Evolutionary conservation across 179 eudicot genomes (phyloP).

Genomic region (Kewa caespitosa): DNA sequence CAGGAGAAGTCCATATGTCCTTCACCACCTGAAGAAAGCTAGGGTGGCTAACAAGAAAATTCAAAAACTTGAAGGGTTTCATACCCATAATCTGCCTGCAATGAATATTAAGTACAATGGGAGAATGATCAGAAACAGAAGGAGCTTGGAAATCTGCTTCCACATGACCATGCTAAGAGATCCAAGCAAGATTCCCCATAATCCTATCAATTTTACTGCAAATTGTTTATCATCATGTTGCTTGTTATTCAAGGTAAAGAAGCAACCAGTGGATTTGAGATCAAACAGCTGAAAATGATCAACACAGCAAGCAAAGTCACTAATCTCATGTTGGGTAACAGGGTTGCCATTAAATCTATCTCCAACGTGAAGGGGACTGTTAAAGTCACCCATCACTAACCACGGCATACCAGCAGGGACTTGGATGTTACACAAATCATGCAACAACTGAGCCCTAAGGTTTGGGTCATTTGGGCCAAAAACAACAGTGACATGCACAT

Average conservation of each 20-base stretch:
- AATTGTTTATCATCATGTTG: neutral
- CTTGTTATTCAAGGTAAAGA: neutral
- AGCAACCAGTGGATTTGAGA: neutral
- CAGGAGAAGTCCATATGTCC: neutral
- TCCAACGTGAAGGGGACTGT: neutral
- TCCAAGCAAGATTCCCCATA: neutral
- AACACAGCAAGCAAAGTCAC: neutral
- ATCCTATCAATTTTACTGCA: neutral
- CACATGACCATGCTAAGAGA: neutral
- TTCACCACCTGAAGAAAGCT: neutral
- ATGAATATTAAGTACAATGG: neutral
- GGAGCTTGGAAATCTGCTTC: neutral
- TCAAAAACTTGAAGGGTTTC: neutral
- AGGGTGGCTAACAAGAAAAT: neutral
- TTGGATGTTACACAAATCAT: no score
- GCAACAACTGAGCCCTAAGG: no score
- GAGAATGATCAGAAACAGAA: neutral
- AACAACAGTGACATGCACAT: no score
- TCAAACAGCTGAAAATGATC: neutral
- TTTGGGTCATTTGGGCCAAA: no score
- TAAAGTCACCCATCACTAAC: neutral
- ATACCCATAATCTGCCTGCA: neutral
- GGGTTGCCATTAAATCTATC: neutral
- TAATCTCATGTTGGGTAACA: neutral
- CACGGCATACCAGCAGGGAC: no score